Evolutionary conservation across 2,329 filamentous ascomycete species (phyloP).

Genomic region (Venturia aucupariae): DNA sequence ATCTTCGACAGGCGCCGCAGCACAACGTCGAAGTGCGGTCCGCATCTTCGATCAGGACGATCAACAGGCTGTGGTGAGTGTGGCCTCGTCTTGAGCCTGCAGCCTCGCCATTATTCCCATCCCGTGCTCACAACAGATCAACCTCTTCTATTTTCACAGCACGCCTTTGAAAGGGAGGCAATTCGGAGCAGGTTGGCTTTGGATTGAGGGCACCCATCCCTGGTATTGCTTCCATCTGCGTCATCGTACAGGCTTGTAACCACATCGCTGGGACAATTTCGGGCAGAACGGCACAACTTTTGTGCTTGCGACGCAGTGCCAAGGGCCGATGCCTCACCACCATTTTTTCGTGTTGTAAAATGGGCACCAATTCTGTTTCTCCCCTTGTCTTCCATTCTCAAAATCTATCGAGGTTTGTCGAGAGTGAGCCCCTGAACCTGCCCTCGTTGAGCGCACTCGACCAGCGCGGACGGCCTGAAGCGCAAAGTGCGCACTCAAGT

Average conservation of each 20-base stretch:
- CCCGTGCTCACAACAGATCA: not conserved
- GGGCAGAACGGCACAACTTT: not conserved
- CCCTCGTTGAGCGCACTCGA: not conserved
- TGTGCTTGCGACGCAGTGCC: not conserved
- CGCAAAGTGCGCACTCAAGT: not conserved
- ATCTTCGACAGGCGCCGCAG: not conserved
- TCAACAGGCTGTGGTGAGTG: not conserved
- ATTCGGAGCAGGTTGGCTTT: not conserved
- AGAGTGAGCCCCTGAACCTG: not conserved
- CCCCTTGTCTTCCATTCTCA: not conserved
- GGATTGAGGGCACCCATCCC: not conserved
- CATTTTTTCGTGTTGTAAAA: not conserved
- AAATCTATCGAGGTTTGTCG: not conserved
- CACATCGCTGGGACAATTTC: not conserved
- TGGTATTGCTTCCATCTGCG: conserved; percentile 3
- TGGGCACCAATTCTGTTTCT: not conserved
- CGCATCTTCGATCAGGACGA: not conserved
- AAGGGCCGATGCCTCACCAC: not conserved
- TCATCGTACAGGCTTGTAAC: not conserved
- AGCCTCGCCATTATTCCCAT: not conserved
- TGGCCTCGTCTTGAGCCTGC: too few species aligned
- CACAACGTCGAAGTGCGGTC: not conserved
- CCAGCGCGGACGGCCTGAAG: not conserved
- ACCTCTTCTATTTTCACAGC: not conserved
- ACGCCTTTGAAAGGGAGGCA: not conserved